Evolutionary conservation across 345 rosid species (phyloP).

Genomic region (Lagerstroemia speciosa): DNA sequence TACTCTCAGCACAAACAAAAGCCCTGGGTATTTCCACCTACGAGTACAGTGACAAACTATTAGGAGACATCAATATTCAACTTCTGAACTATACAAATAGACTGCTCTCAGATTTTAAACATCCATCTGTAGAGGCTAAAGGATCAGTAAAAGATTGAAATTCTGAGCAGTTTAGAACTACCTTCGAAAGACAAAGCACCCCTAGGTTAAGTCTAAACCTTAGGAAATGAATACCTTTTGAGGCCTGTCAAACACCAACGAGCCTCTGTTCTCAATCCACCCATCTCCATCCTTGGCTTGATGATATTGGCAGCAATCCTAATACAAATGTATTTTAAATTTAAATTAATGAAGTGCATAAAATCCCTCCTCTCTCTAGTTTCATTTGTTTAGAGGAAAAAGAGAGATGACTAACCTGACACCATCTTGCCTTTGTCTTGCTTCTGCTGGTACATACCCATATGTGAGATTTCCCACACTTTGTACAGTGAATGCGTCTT

Average conservation of each 20-base stretch:
- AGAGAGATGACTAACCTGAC: constrained; percentile 49
- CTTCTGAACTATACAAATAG: not conserved
- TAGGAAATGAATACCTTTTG: constrained; percentile 45
- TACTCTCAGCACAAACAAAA: constrained; percentile 98
- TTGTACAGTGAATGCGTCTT: constrained; percentile 91
- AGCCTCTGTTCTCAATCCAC: constrained; percentile 94
- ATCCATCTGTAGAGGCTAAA: not conserved
- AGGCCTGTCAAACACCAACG: constrained; percentile 68
- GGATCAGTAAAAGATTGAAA: not conserved
- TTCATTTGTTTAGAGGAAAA: not conserved
- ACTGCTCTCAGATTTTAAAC: not conserved
- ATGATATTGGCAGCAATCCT: constrained; percentile 98
- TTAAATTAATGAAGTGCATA: constrained; percentile 6
- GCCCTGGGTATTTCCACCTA: constrained; percentile 96
- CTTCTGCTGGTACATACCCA: constrained; percentile 90
- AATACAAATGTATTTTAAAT: constrained; percentile 12
- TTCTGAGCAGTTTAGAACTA: not conserved
- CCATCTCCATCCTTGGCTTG: constrained; percentile 99
- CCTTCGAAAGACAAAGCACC: too few relatives aligned
- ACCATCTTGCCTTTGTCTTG: constrained; percentile 94
- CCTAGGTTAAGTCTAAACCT: not conserved
- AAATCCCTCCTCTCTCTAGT: not conserved
- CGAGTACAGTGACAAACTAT: constrained; percentile 12
- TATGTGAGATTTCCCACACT: constrained; percentile 81
- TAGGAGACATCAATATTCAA: constrained; percentile 5